These are phyloP conservation scores for Choiromyces venosus DNA, from an alignment of 495 filamentous ascomycete genomes.

Conservation along the genomic window DNA sequence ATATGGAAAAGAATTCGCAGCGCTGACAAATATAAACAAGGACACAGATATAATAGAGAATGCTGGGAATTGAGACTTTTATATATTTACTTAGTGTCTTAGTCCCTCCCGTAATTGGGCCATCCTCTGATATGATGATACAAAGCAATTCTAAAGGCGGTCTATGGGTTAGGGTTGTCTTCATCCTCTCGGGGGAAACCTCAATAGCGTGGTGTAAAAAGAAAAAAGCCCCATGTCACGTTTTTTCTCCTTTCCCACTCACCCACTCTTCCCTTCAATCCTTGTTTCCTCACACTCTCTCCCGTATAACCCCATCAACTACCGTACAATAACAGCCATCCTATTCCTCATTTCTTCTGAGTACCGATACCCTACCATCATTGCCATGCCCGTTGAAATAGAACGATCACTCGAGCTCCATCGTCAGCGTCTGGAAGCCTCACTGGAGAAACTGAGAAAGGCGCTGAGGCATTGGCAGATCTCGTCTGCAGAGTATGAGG, in stretches of 20 bases:
- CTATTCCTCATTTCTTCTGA: background rate
- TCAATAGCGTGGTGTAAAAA: background rate
- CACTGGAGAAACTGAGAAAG: constrained; percentile 65
- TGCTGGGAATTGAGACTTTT: background rate
- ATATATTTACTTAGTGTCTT: background rate
- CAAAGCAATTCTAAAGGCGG: background rate
- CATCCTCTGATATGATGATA: background rate
- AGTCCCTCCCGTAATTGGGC: background rate
- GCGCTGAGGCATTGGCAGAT: constrained; percentile 80
- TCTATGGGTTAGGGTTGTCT: constrained; percentile 14
- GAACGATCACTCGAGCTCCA: constrained; percentile 61
- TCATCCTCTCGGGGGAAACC: background rate
- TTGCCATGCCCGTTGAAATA: constrained; percentile 10
- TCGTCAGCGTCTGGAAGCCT: constrained; percentile 66
- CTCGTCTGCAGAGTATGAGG: constrained; percentile 87
- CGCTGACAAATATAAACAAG: background rate
- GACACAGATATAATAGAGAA: background rate
- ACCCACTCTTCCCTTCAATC: background rate
- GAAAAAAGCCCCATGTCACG: background rate
- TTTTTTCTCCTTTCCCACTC: too few species aligned
- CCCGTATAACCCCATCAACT: background rate
- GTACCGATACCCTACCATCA: background rate
- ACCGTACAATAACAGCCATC: background rate
- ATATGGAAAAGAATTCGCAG: too few species aligned
- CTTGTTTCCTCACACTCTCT: background rate